These are phyloP conservation scores for Aphanomyces stellatus DNA, from an alignment of 352 stramenopile species.

Conservation along the genomic window DNA sequence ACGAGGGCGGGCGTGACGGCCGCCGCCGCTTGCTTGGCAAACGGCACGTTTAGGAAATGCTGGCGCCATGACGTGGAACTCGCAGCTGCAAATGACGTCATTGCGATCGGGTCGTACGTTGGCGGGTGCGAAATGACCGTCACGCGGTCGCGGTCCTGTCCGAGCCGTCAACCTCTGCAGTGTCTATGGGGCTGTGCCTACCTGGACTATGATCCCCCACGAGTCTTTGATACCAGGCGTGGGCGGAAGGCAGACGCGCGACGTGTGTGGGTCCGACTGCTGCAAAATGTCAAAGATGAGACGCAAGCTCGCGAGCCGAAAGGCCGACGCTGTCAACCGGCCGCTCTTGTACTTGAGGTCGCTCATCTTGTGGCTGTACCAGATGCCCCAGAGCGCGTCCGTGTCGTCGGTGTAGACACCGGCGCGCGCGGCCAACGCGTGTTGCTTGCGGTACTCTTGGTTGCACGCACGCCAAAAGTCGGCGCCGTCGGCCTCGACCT, in stretches of 20 bases:
- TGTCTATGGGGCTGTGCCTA: neutral
- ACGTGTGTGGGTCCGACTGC: neutral
- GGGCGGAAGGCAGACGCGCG: neutral
- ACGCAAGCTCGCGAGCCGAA: constrained; percentile 1
- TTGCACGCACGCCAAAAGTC: constrained; percentile 18
- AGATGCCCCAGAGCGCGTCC: constrained; percentile 11
- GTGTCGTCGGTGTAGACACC: neutral
- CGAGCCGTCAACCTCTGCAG: neutral
- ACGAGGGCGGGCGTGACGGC: neutral
- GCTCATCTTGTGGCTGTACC: neutral
- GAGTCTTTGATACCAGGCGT: neutral
- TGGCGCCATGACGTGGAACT: neutral
- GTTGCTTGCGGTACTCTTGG: constrained; percentile 13
- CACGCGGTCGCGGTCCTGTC: neutral
- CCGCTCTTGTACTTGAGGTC: constrained; percentile 11
- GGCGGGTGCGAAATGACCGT: neutral
- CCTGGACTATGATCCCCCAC: constrained; percentile 1
- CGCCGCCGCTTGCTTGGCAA: no score
- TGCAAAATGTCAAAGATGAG: neutral
- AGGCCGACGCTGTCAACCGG: neutral
- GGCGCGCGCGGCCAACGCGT: neutral
- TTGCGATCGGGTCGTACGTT: neutral
- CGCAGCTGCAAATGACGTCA: neutral
- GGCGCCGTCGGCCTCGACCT: constrained; percentile 8
- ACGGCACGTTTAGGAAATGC: no score